Base-by-base conservation (phyloP, 2,329 filamentous ascomycete species). In the Zasmidium angulare region DNA sequence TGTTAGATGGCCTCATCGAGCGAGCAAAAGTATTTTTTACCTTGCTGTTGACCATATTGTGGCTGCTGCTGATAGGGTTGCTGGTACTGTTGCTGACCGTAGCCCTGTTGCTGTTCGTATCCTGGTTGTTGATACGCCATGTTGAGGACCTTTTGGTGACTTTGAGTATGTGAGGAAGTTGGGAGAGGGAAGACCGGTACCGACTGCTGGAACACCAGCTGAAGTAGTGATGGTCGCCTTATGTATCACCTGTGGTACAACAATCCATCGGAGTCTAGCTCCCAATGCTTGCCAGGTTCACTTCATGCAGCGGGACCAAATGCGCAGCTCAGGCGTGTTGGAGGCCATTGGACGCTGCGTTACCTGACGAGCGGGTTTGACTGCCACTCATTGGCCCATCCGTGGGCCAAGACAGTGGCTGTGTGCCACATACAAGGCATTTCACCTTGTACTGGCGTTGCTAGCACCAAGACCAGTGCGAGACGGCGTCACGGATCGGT, bases 71-170 rank as follows among this genome's bases (percentile, higher is more conserved):
- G 17, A 24, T 50, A 50, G 47, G 20, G 23, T 10, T 52, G 50
- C 26, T 52, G n/a, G 24, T 52, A 29, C 22, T 52, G n/a, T 40
- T 52, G 48, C 22, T 50, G 48, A 12, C n/a, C 14, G 22, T 50
- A 50, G 48, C 17, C 22, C 19, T 36, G 50, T 3, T 36, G 23
- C 19, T 52, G 50, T 7, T 23, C 50, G 17, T 52, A 52, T 9
- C n/a, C 50, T 43, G 36, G 36, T 52, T 52, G 50, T n/a, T 52
- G 26, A 29, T 36, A 52, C n/a, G 50, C 50, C 50, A 52, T 52
- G 3, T 51, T 26, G 50, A 43, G 6, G 12, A 10, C 4, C 36
- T 7, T 14, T 43, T 17, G 6, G 11, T 43, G 9, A 17, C 36
- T 43, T 36, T 14, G 29, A 36, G 14, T 14, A 36, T 7, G 29